phyloP scores from a whole-genome alignment of 768 basidiomycete genomes.

The Mycena amicta region DNA sequence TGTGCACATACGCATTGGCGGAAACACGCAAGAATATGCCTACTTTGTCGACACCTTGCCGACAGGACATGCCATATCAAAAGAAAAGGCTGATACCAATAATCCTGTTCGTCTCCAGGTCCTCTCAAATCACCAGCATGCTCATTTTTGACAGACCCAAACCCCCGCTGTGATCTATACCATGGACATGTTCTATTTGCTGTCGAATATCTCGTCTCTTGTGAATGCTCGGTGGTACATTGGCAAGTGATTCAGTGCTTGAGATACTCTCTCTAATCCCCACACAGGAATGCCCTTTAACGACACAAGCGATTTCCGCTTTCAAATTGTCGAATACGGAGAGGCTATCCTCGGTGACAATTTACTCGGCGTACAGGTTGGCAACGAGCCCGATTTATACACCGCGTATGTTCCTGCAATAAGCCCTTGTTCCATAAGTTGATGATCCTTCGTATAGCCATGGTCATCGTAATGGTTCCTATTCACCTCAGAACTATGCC shows the following conservation, averaged over 20 bases:
- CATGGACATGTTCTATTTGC: conserved; percentile 53
- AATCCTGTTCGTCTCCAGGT: conserved; percentile 33
- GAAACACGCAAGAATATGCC: conserved; percentile 60
- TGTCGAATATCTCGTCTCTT: conserved; percentile 49
- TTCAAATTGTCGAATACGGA: conserved; percentile 48
- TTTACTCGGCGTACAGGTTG: conserved; percentile 55
- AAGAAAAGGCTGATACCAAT: conserved; percentile 31
- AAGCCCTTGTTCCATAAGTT: background rate
- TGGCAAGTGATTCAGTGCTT: conserved; percentile 27
- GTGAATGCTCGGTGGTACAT: conserved; percentile 57
- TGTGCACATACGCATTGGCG: conserved; percentile 55
- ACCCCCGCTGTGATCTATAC: conserved; percentile 60
- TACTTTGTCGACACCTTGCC: conserved; percentile 38
- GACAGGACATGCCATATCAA: conserved; percentile 40
- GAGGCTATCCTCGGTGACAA: conserved; percentile 54
- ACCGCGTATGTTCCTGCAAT: conserved; percentile 26
- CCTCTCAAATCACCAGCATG: background rate
- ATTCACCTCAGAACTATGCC: conserved; percentile 11
- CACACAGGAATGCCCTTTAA: conserved; percentile 51
- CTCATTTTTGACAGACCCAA: conserved; percentile 35
- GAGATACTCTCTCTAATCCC: background rate
- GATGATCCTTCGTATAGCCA: conserved; percentile 1
- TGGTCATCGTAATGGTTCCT: conserved; percentile 6
- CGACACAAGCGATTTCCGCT: conserved; percentile 44
- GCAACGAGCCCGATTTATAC: conserved; percentile 67